A percentile compares a stretch with the other conserved stretches of the same genome.
phyloP scores from a whole-genome alignment of 148 eudicot genomes.

The Rheum nobile region DNA sequence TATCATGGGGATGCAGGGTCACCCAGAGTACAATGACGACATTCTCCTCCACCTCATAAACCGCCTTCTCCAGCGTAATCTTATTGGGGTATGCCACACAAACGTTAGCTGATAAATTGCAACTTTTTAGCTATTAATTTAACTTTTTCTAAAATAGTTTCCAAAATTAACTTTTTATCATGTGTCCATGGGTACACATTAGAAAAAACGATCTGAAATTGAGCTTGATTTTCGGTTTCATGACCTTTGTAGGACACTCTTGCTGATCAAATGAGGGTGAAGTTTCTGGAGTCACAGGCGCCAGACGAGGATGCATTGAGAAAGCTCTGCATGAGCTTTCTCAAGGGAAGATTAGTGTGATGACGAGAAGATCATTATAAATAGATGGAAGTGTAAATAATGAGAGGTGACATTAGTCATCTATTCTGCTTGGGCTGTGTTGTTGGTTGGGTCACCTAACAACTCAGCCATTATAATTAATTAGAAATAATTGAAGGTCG shows the following conservation, averaged over 20 bases:
- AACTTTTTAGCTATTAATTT: too few relatives aligned
- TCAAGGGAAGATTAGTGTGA: constrained; percentile 36
- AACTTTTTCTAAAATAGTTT: too few relatives aligned
- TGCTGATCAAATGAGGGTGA: constrained; percentile 47
- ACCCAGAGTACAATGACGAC: constrained; percentile 82
- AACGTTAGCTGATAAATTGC: too few relatives aligned
- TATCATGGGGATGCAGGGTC: constrained; percentile 91
- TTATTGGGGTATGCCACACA: constrained; percentile 33
- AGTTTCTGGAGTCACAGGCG: constrained; percentile 26
- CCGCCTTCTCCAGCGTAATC: constrained; percentile 34
- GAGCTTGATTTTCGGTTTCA: neutral
- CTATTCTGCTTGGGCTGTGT: neutral
- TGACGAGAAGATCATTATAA: neutral
- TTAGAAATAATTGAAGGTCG: neutral
- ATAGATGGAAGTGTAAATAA: neutral
- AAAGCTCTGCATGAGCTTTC: constrained; percentile 59
- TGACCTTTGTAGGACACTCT: constrained; percentile 26
- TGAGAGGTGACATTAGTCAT: neutral
- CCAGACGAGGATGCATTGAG: constrained; percentile 72
- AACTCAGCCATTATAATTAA: neutral
- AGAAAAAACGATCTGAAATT: too few relatives aligned
- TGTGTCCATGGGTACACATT: too few relatives aligned
- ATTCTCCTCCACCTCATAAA: constrained; percentile 68
- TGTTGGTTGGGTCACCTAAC: neutral
- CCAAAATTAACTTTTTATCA: too few relatives aligned